These are phyloP conservation scores for Corynascus novoguineensis DNA, from an alignment of 495 filamentous ascomycete genomes.

Conservation along the genomic window DNA sequence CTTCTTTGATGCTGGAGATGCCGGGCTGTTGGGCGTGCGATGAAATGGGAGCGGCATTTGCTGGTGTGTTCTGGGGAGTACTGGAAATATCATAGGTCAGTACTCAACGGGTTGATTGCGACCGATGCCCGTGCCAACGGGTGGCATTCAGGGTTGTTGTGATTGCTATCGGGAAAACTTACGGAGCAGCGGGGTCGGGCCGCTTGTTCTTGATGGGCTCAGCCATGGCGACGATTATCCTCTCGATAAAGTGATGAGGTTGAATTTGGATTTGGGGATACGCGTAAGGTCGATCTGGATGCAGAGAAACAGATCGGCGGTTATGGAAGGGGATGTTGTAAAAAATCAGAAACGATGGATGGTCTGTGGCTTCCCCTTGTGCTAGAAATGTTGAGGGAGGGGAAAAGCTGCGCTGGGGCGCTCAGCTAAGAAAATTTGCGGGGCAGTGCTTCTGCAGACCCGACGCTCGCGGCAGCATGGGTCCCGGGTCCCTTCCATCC, in stretches of 20 bases:
- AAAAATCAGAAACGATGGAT: slow-evolving; percentile 15
- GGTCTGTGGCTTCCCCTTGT: slow-evolving; percentile 18
- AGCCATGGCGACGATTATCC: slow-evolving; percentile 56
- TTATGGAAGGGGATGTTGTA: slow-evolving; percentile 11
- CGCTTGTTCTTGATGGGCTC: slow-evolving; percentile 90
- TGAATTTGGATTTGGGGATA: slow-evolving; percentile 8
- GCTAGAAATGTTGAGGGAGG: slow-evolving; percentile 32
- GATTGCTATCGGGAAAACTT: slow-evolving; percentile 24
- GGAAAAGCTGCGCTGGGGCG: slow-evolving; percentile 27
- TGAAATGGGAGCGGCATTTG: slow-evolving; percentile 91
- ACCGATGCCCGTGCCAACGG: not conserved
- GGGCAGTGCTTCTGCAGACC: slow-evolving; percentile 17
- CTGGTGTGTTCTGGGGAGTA: slow-evolving; percentile 94
- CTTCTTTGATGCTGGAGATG: slow-evolving; percentile 94
- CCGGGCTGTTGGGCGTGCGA: slow-evolving; percentile 95
- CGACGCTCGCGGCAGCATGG: slow-evolving; percentile 8
- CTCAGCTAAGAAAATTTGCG: slow-evolving; percentile 26
- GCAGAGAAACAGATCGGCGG: not conserved
- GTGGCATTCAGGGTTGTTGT: not conserved
- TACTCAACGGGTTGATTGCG: slow-evolving; percentile 20
- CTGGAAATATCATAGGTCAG: slow-evolving; percentile 43
- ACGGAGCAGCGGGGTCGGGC: slow-evolving; percentile 78
- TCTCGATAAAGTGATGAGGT: slow-evolving; percentile 12
- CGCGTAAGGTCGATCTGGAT: not conserved
- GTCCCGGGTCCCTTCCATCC: not conserved